Conservation (phyloP, 2,329 filamentous ascomycete genomes). For the Claviceps citrina region DNA sequence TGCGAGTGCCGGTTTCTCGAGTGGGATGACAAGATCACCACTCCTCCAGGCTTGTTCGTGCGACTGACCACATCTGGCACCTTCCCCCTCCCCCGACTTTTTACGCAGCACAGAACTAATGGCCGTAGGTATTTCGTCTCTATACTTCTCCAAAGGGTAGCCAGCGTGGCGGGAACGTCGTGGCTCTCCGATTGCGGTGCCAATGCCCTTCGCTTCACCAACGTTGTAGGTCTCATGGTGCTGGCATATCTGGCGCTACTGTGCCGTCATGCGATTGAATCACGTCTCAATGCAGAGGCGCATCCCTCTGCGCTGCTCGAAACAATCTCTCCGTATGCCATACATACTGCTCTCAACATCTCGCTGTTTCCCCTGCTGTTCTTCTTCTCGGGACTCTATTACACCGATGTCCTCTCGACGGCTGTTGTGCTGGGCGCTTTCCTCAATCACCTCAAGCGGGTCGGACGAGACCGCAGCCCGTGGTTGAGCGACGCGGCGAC, state of each 20-base stretch:
- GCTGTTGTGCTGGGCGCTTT: slow-evolving; percentile 59
- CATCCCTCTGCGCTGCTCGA: slow-evolving; percentile 8
- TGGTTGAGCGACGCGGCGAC: slow-evolving; percentile 26
- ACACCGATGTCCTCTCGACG: slow-evolving; percentile 80
- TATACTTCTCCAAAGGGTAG: slow-evolving; percentile 12
- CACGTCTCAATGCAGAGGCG: slow-evolving; percentile 19
- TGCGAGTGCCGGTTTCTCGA: slow-evolving; percentile 56
- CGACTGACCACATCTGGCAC: not conserved
- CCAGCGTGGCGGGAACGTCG: slow-evolving; percentile 6
- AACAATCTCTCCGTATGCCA: slow-evolving; percentile 24
- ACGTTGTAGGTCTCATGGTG: slow-evolving; percentile 24
- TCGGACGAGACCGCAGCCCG: slow-evolving; percentile 19
- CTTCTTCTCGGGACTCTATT: slow-evolving; percentile 92
- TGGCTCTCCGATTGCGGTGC: slow-evolving; percentile 14
- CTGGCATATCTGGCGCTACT: slow-evolving; percentile 31
- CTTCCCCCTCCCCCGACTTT: not conserved
- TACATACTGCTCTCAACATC: slow-evolving; percentile 61
- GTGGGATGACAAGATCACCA: slow-evolving; percentile 97
- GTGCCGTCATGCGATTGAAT: slow-evolving; percentile 38
- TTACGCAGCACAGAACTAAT: slow-evolving; percentile 2
- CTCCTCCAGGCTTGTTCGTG: slow-evolving; percentile 64
- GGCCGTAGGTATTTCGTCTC: slow-evolving; percentile 32
- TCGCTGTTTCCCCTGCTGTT: slow-evolving; percentile 78
- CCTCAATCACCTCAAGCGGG: slow-evolving; percentile 34
- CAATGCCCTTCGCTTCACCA: slow-evolving; percentile 31